Conservation (phyloP, 345 rosid genomes). For the Euphorbia tirucalli region DNA sequence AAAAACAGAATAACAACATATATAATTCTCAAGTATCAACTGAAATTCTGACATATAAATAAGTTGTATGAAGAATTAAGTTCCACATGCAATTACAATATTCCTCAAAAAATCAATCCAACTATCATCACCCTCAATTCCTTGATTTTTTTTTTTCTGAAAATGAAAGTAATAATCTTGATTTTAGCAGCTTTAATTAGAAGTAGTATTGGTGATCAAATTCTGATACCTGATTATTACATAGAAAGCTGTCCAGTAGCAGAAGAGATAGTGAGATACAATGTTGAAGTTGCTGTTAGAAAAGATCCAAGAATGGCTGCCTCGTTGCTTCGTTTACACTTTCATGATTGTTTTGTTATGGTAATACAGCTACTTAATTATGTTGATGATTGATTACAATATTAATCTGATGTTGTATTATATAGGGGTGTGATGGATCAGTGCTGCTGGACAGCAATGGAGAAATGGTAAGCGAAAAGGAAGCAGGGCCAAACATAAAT, state of each 20-base stretch:
- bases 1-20: constrained; percentile 14
- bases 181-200: constrained; percentile 21
- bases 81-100: no score
- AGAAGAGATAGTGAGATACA: constrained; percentile 57
- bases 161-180: constrained; percentile 19
- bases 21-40: constrained; percentile 1
- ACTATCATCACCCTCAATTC: no score
- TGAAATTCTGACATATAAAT: no score
- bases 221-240: constrained; percentile 50
- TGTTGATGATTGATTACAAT: background rate
- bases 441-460: constrained; percentile 58
- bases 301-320: constrained; percentile 81
- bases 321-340: constrained; percentile 76
- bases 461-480: constrained; percentile 66
- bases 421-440: constrained; percentile 76
- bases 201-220: background rate
- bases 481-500: constrained; percentile 59
- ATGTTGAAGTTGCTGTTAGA: constrained; percentile 53
- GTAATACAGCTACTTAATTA: constrained; percentile 26
- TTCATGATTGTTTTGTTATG: constrained; percentile 84
- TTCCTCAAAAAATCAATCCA: no score
- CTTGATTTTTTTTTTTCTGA: constrained; percentile 5
- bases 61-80: no score
- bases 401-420: background rate
- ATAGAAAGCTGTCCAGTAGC: constrained; percentile 70